Conservation (phyloP, 495 filamentous ascomycete genomes). For the Penicillium parvum region DNA sequence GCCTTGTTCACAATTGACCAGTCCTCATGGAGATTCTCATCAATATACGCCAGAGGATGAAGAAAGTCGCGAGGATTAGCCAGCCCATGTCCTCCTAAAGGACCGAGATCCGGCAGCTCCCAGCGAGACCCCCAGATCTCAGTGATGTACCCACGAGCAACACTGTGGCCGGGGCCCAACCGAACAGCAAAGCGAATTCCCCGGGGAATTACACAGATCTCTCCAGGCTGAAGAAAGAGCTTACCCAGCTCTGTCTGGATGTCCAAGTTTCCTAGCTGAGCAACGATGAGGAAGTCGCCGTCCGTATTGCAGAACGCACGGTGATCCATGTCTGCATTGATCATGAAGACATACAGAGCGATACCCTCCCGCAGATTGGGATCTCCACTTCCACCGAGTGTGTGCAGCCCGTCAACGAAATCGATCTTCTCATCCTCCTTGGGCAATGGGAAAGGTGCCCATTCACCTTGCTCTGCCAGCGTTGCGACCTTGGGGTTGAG, state of each 20-base stretch:
- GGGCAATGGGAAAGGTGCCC: constrained; percentile 39
- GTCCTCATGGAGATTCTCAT: constrained; percentile 33
- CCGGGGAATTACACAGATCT: constrained; percentile 40
- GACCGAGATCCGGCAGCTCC: constrained; percentile 39
- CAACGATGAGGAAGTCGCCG: constrained; percentile 39
- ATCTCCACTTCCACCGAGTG: constrained; percentile 34
- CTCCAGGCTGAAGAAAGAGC: constrained; percentile 39
- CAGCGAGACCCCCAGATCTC: constrained; percentile 40
- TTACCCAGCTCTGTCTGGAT: constrained; percentile 41
- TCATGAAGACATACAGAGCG: constrained; percentile 13
- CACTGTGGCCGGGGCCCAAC: constrained; percentile 14
- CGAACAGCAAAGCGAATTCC: constrained; percentile 32
- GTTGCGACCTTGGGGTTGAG: constrained; percentile 37
- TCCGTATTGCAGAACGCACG: constrained; percentile 39
- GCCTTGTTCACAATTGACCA: constrained; percentile 37
- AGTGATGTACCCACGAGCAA: constrained; percentile 37
- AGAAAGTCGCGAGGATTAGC: constrained; percentile 41
- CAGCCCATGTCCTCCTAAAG: constrained; percentile 35
- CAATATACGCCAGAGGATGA: constrained; percentile 38
- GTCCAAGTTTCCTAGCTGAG: constrained; percentile 38
- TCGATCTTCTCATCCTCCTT: constrained; percentile 31
- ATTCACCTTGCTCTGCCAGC: constrained; percentile 36
- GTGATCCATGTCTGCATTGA: constrained; percentile 18
- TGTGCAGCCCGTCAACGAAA: constrained; percentile 39
- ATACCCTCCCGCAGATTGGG: constrained; percentile 12